phyloP scores from a whole-genome alignment of 176 grass and related monocot genomes.

The Avena insularis region DNA sequence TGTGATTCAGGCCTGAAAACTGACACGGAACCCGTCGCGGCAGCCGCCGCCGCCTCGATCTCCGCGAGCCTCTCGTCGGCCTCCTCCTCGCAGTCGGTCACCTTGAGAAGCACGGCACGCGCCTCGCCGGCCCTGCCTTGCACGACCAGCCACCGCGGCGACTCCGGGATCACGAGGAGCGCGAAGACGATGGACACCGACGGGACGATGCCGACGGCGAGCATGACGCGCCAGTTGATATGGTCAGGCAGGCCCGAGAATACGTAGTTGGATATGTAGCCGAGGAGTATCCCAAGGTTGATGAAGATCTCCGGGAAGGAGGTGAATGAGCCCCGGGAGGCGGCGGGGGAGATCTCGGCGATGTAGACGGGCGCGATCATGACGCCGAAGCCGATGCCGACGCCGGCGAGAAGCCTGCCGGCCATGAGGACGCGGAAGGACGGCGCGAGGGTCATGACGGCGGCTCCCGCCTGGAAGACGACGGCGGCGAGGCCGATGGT shows the following conservation, averaged over 20 bases:
- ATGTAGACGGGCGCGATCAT: conserved; percentile 88
- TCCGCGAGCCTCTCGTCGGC: conserved; percentile 58
- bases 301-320: conserved; percentile 86
- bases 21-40: neutral
- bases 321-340: conserved; percentile 54
- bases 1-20: no score
- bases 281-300: conserved; percentile 76
- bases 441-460: conserved; percentile 64
- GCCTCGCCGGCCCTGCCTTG: conserved; percentile 47
- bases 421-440: conserved; percentile 69
- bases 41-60: conserved; percentile 69
- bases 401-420: conserved; percentile 66
- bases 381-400: conserved; percentile 73
- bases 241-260: conserved; percentile 64
- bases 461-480: conserved; percentile 69
- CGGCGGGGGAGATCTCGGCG: conserved; percentile 70
- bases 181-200: conserved; percentile 68
- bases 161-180: conserved; percentile 73
- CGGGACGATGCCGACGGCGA: conserved; percentile 66
- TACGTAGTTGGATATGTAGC: conserved; percentile 69
- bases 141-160: conserved; percentile 79
- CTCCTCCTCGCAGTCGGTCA: conserved; percentile 61
- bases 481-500: conserved; percentile 70
- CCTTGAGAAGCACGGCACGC: conserved; percentile 57
- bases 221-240: conserved; percentile 67